Evolutionary conservation across 139 green algal species (phyloP), one percentile per base, ranked within the genome.

Genomic region (Astrephomene gubernaculifera): DNA sequence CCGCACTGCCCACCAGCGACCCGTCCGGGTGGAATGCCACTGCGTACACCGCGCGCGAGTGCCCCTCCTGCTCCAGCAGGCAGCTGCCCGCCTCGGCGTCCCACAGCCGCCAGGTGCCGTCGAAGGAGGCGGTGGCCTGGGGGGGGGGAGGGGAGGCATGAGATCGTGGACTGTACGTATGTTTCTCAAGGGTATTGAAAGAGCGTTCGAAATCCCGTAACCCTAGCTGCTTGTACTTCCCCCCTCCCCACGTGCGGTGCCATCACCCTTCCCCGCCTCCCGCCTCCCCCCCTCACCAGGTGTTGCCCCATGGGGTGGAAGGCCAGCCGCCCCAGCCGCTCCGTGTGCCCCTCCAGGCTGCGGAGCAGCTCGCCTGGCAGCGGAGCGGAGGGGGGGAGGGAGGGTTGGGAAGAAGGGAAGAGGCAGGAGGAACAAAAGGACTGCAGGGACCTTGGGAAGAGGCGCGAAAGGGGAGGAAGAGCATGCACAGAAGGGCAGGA

Each of bases 91-190:
- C 97, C 70, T 96, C 92, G 12, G 96, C 67, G 85, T 99, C 96
- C 97, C 97, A 99, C 79, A 99, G 75, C 24, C 97, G 93, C 97
- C 97, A 99, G 0, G 97, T 99, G 53, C 83, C 84, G 89, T 99
- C 97, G 85, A 96, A 99, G 79, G 90, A 95, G 76, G 94, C 92
- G 7, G 95, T 98, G 38, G 88, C 94, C 89, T 95, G 88, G 1
- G 31, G 24, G 14, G 12, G 10, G 41, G 2, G 33, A 25, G 21
- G 49, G 27, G 45, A 33, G 41, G 10, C 31, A 71, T 9, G 63
- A 14, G 2, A n/a, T n/a, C n/a, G n/a, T n/a, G n/a, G n/a, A n/a
- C n/a, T n/a, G n/a, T n/a, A n/a, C n/a, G n/a, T n/a, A n/a, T n/a
- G n/a, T n/a, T n/a, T n/a, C n/a, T n/a, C n/a, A n/a, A n/a, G n/a